Evolutionary conservation across 2,329 filamentous ascomycete genomes (phyloP), one percentile per base, ranked within the genome.

Genomic region (Claviceps paspali): DNA sequence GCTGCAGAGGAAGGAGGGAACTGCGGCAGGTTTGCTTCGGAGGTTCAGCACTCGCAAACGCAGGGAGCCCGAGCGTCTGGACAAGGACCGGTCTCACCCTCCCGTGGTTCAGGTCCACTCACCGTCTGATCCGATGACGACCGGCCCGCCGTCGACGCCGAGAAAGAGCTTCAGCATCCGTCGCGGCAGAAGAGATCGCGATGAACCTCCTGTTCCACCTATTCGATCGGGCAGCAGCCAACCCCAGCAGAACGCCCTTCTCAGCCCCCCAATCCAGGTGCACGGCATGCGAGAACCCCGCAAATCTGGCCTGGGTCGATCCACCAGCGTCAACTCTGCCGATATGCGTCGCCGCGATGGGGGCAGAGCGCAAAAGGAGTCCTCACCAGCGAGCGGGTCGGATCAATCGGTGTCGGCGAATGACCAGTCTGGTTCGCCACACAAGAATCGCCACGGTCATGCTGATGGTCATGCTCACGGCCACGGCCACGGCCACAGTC

Each of bases 111-210:
- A 82, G 38, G 76, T 91, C n/a, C 84, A 88, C 48, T 76, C 79
- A 11, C 82, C 84, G 8, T 63, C 73, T 39, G 83, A 88, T 40
- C 57, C 65, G 22, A 5, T 17, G 6, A 29, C 36, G 22, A 3
- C 39, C 6, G 30, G 24, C 14, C 49, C 55, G 1, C 68, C 74
- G 3, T 64, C 68, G 14, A 68, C 74, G 0, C 76, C 83, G 2
- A 73, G 82, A 36, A 92, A 92, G 59, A 93, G 86, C 55, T 93
- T 95, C 55, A 93, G 85, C 52, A 82, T 95, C 45, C 76, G 70
- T 29, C 66, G 67, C 18, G 63, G 65, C 21, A 62, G 73, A 24
- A 67, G 70, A 33, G 70, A 74, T 14, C 60, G 61, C 12, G 69
- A 73, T 8, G 68, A 71, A 12, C 52, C 53, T 0, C 65, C 50